Evolutionary conservation across 352 stramenopile species (phyloP).

Genomic region (Pythium periplocum): DNA sequence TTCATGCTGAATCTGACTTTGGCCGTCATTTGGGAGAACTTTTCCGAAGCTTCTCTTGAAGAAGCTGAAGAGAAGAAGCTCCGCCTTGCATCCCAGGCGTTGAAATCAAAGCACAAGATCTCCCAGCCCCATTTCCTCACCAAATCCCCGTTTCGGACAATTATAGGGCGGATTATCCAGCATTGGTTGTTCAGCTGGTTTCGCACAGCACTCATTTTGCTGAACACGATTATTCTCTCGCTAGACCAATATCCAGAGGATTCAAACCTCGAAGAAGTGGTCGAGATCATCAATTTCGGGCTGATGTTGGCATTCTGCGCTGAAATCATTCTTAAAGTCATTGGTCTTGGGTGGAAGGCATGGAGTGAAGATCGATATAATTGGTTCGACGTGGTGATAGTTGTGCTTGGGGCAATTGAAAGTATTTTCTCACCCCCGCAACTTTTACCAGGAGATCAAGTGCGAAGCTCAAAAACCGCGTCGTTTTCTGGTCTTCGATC

Average conservation of each 20-base stretch:
- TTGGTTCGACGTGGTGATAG: slow-evolving; percentile 68
- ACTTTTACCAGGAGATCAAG: slow-evolving; percentile 19
- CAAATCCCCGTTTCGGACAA: slow-evolving; percentile 6
- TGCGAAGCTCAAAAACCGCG: slow-evolving; percentile 13
- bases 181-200: slow-evolving; percentile 55
- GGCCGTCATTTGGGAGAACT: slow-evolving; percentile 87
- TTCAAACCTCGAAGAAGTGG: slow-evolving; percentile 22
- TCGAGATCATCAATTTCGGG: slow-evolving; percentile 63
- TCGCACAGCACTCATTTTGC: slow-evolving; percentile 55
- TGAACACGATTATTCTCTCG: slow-evolving; percentile 83
- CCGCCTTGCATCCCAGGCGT: neutral
- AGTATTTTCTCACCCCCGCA: slow-evolving; percentile 34
- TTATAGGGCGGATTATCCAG: slow-evolving; percentile 27
- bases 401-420: slow-evolving; percentile 34
- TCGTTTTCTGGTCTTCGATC: slow-evolving; percentile 82
- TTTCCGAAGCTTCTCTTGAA: slow-evolving; percentile 50
- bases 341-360: slow-evolving; percentile 41
- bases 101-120: neutral
- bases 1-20: slow-evolving; percentile 90
- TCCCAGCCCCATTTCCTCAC: neutral
- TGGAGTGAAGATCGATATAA: slow-evolving; percentile 75
- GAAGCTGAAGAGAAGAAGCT: slow-evolving; percentile 52
- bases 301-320: slow-evolving; percentile 46
- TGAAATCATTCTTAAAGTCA: slow-evolving; percentile 68
- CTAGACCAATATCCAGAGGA: slow-evolving; percentile 75